Base-by-base conservation (phyloP, 1,284 basidiomycete species). In the Wallemia ichthyophaga region DNA sequence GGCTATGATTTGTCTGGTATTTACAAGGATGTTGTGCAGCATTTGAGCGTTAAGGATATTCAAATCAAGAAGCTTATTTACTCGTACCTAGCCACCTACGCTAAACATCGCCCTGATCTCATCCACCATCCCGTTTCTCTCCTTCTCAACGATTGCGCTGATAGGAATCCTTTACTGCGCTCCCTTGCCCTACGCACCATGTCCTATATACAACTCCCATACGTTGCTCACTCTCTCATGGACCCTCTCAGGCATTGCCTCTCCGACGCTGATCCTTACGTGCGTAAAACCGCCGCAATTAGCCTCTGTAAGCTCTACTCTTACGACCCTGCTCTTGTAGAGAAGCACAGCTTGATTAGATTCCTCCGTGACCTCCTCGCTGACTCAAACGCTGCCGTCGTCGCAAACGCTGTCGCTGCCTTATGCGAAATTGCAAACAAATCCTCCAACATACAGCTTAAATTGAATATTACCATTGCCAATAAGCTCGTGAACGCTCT, bases 21-120 rank as follows among this genome's bases (percentile, higher is more conserved):
- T 63, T 92, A 89, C 72, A 77, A 79, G 21, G 88, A 92, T 65
- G 85, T 94, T 58, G 80, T 89, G 15, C 82, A 85, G 66, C 89
- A 85, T 67, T 74, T 94, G 61, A 82, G 82, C 53, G 86, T 85
- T 7, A 85, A 86, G 31, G 72, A 91, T 7, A 75, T 98, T 33
- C 94, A 98, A 71, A 92, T 98, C 70, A 98, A 98, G 77, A 98
- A 98, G 77, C 87, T 87, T 84, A 84, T 88, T 56, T 89, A 89
- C 71, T 77, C 89, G 53, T 94, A 85, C 71, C 77, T 94, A 60
- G 80, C 91, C 66, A 91, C 86, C 72, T 94, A 94, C 68, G 87
- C 85, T 56, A 78, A 84, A 61, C 76, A 82, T 57, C 87, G 86
- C 68, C 82, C 85, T 58, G 85, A 92, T 61, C 82, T 85, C 66